A percentile compares a stretch with the other conserved stretches of the same genome.
Conservation (phyloP, 305 asterid species). For the Solanum hybrid region DNA sequence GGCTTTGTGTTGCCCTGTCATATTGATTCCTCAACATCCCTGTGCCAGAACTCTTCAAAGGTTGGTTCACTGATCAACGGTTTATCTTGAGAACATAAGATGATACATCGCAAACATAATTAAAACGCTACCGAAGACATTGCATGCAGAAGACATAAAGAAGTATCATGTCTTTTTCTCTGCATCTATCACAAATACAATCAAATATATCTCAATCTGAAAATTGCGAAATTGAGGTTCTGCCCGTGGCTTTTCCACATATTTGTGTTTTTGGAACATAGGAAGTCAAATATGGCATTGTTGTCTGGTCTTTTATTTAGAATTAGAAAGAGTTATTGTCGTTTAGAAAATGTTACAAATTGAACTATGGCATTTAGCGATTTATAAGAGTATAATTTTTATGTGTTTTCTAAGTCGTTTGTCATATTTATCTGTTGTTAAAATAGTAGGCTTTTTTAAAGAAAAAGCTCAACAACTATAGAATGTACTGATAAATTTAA, state of each 20-base stretch:
- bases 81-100: slow-evolving; percentile 32
- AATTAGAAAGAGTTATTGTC: background rate
- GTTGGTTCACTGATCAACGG: slow-evolving; percentile 26
- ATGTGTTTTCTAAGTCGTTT: background rate
- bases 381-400: background rate
- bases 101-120: background rate
- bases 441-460: background rate
- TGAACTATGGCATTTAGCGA: background rate
- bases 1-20: slow-evolving; percentile 9
- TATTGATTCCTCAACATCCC: too few species aligned
- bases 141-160: background rate
- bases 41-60: slow-evolving; percentile 62
- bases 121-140: background rate
- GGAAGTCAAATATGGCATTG: background rate
- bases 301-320: background rate
- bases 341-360: background rate
- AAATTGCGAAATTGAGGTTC: background rate
- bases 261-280: background rate
- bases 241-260: background rate
- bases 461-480: background rate
- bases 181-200: too few species aligned
- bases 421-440: too few species aligned
- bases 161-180: background rate
- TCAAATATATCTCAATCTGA: background rate
- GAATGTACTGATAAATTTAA: background rate